A percentile compares a stretch with the other conserved stretches of the same genome.
These are phyloP conservation scores for Leucocoprinus sp. DNA, from an alignment of 768 basidiomycete species.

Conservation along the genomic window DNA sequence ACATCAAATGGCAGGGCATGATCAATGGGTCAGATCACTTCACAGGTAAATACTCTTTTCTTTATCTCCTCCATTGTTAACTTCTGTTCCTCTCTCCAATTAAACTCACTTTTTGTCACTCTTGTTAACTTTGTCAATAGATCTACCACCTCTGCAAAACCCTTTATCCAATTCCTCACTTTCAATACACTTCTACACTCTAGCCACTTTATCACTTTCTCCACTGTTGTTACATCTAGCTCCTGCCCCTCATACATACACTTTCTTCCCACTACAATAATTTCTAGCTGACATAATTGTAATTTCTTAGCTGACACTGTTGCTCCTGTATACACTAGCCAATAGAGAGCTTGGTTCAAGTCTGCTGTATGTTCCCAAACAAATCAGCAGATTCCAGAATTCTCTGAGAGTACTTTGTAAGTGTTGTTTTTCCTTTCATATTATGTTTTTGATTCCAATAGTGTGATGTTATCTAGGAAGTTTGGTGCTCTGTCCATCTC, in stretches of 20 bases:
- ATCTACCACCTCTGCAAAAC: conserved; percentile 15
- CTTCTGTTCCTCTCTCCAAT: conserved; percentile 19
- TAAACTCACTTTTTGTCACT: conserved; percentile 20
- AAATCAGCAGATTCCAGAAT: conserved; percentile 25
- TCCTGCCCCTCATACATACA: conserved; percentile 20
- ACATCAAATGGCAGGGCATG: conserved; percentile 19
- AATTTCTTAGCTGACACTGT: conserved; percentile 29
- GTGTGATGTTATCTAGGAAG: conserved; percentile 25
- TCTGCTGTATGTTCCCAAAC: conserved; percentile 29
- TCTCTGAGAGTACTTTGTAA: conserved; percentile 17
- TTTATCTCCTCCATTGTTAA: conserved; percentile 20
- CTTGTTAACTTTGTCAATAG: conserved; percentile 16
- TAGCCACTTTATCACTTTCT: conserved; percentile 20
- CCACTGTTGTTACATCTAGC: conserved; percentile 16
- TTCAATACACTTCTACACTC: conserved; percentile 15
- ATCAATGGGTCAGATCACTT: conserved; percentile 19
- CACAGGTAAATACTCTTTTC: conserved; percentile 14
- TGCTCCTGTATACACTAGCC: conserved; percentile 21
- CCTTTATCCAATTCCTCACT: conserved; percentile 20
- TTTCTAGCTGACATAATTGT: conserved; percentile 16
- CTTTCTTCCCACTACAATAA: conserved; percentile 19
- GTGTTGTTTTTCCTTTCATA: conserved; percentile 21
- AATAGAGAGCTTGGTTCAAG: conserved; percentile 25
- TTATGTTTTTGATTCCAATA: conserved; percentile 23
- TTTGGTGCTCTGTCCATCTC: conserved; percentile 18